These are phyloP conservation scores for Sporothrix variecibatus DNA, from an alignment of 2,329 filamentous ascomycete genomes.

Conservation along the genomic window DNA sequence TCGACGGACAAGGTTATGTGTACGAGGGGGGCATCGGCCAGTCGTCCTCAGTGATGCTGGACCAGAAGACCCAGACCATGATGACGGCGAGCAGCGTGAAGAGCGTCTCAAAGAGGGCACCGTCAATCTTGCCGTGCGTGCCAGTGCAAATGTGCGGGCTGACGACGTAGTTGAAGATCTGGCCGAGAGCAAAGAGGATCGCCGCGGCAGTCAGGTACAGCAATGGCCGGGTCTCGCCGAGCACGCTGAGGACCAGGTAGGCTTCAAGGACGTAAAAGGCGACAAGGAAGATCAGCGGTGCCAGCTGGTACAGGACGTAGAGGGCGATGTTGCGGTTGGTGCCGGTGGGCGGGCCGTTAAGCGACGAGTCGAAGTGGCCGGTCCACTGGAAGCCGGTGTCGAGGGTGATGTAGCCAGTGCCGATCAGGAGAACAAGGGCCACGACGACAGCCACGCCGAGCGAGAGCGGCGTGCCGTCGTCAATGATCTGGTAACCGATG, in stretches of 20 bases:
- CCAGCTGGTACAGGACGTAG: constrained; percentile 91
- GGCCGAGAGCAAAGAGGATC: constrained; percentile 84
- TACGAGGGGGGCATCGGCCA: constrained; percentile 68
- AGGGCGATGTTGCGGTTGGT: constrained; percentile 78
- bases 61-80: constrained; percentile 94
- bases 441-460: constrained; percentile 74
- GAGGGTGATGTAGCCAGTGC: constrained; percentile 92
- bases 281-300: constrained; percentile 85
- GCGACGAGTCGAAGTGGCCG: constrained; percentile 68
- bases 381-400: constrained; percentile 91
- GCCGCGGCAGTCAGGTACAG: constrained; percentile 75
- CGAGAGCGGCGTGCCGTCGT: constrained; percentile 88
- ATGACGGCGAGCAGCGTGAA: constrained; percentile 86
- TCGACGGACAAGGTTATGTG: constrained; percentile 23
- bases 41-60: constrained; percentile 97
- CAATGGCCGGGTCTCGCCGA: constrained; percentile 92
- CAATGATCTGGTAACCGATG: constrained; percentile 89
- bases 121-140: constrained; percentile 83
- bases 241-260: constrained; percentile 78
- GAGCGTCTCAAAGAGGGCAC: constrained; percentile 86
- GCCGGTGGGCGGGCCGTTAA: constrained; percentile 50
- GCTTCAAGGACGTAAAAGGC: constrained; percentile 83
- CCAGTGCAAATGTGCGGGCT: constrained; percentile 88
- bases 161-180: constrained; percentile 94
- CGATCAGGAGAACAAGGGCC: constrained; percentile 72